These are phyloP conservation scores for Lasiodiplodia citricola DNA, from an alignment of 2,329 filamentous ascomycete species.

Conservation along the genomic window DNA sequence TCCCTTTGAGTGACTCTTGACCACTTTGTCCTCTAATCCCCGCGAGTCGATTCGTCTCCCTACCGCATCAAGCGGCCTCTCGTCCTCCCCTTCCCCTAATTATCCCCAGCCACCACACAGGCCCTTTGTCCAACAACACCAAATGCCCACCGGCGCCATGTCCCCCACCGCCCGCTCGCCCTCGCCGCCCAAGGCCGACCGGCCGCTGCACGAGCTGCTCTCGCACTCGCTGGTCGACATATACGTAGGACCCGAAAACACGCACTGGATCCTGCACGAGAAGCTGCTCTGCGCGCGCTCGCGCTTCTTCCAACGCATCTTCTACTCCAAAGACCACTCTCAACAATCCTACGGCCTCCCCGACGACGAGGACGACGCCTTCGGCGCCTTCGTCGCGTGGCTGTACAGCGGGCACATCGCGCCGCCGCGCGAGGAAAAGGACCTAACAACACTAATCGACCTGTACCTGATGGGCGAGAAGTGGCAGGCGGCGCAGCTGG, in stretches of 20 bases:
- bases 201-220: slow-evolving; percentile 51
- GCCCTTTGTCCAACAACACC: background rate
- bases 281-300: slow-evolving; percentile 62
- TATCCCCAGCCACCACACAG: background rate
- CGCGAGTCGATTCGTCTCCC: too few species aligned
- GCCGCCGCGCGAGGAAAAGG: slow-evolving; percentile 55
- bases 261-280: slow-evolving; percentile 62
- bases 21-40: background rate
- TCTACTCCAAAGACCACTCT: slow-evolving; percentile 47
- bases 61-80: too few species aligned
- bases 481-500: slow-evolving; percentile 55
- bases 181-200: slow-evolving; percentile 1
- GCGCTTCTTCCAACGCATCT: slow-evolving; percentile 59
- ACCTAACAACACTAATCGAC: slow-evolving; percentile 57
- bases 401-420: slow-evolving; percentile 58
- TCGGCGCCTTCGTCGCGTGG: slow-evolving; percentile 60
- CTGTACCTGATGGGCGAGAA: slow-evolving; percentile 62
- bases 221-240: slow-evolving; percentile 61
- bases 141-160: slow-evolving; percentile 12
- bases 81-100: background rate
- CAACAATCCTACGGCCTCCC: slow-evolving; percentile 52
- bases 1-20: background rate
- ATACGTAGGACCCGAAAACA: slow-evolving; percentile 60
- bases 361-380: slow-evolving; percentile 58
- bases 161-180: background rate